These are phyloP conservation scores for Umbelopsis sp. DNA, from an alignment of 192 early-diverging fungal species.

Conservation along the genomic window DNA sequence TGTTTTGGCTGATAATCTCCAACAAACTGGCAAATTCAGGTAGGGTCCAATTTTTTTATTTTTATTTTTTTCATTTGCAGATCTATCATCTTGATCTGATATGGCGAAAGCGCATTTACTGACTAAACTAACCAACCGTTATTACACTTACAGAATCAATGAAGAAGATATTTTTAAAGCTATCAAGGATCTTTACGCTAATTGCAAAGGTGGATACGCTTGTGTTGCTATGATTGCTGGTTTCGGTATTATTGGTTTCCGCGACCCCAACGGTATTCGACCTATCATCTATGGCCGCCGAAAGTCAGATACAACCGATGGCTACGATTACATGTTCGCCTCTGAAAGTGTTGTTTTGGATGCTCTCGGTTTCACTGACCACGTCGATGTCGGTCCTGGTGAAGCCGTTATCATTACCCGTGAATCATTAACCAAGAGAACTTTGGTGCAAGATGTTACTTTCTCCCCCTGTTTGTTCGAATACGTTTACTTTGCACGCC, in stretches of 20 bases:
- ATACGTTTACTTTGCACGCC: constrained; percentile 99
- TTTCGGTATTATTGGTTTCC: constrained; percentile 93
- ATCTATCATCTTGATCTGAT: too few species aligned
- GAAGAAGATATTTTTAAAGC: constrained; percentile 99
- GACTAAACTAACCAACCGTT: too few species aligned
- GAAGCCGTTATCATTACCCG: constrained; percentile 95
- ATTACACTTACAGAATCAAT: constrained; percentile 68
- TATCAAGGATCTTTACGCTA: constrained; percentile 77
- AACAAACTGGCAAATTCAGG: constrained; percentile 94
- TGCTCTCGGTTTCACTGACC: constrained; percentile 86
- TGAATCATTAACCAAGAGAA: constrained; percentile 65
- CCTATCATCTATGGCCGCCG: constrained; percentile 93
- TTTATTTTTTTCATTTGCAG: not conserved
- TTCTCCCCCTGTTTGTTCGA: constrained; percentile 98
- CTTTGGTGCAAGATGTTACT: constrained; percentile 52
- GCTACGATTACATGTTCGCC: constrained; percentile 97
- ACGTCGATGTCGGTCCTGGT: constrained; percentile 89
- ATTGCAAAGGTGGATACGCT: constrained; percentile 93
- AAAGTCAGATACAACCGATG: constrained; percentile 51
- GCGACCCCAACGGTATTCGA: constrained; percentile 96
- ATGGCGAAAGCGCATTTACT: not conserved
- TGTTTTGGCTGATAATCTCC: constrained; percentile 96
- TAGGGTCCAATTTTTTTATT: constrained; percentile 32
- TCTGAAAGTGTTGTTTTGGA: constrained; percentile 97
- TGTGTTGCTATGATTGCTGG: constrained; percentile 97